A percentile compares a stretch with the other conserved stretches of the same genome.
Conservation (phyloP, 139 green algal species). For the Pycnococcus provasolii region DNA sequence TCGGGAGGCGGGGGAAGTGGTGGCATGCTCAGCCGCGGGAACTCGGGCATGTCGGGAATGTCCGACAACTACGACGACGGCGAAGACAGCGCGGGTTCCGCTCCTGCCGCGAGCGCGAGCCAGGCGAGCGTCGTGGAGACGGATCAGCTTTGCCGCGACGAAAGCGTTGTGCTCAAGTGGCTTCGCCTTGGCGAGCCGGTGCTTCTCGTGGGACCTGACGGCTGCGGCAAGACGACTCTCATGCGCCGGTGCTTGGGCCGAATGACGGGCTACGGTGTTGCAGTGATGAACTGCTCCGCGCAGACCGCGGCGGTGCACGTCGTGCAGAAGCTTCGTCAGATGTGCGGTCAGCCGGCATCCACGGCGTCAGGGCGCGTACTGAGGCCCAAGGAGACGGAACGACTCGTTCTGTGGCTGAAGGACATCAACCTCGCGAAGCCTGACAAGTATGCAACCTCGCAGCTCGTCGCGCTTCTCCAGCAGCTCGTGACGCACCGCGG, state of each 20-base stretch:
- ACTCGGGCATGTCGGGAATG: not conserved
- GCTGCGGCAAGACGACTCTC: constrained; percentile 57
- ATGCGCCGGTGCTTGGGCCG: constrained; percentile 39
- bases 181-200: constrained; percentile 47
- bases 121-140: constrained; percentile 1
- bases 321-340: constrained; percentile 59
- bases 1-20: not conserved
- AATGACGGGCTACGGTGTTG: constrained; percentile 27
- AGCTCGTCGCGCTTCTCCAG: constrained; percentile 66
- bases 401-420: constrained; percentile 58
- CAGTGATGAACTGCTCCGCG: constrained; percentile 55
- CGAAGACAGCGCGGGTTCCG: not conserved
- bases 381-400: constrained; percentile 44
- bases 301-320: constrained; percentile 57
- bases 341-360: constrained; percentile 59
- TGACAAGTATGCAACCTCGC: constrained; percentile 67
- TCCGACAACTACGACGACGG: constrained; percentile 2
- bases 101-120: not conserved
- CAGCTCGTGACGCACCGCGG: constrained; percentile 66
- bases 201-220: constrained; percentile 57
- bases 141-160: not conserved
- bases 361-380: constrained; percentile 47
- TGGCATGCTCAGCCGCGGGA: not conserved
- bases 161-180: constrained; percentile 39
- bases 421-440: constrained; percentile 60